Evolutionary conservation across 768 basidiomycete species (phyloP).

Genomic region (Rhodosporidiobolus odoratus): DNA sequence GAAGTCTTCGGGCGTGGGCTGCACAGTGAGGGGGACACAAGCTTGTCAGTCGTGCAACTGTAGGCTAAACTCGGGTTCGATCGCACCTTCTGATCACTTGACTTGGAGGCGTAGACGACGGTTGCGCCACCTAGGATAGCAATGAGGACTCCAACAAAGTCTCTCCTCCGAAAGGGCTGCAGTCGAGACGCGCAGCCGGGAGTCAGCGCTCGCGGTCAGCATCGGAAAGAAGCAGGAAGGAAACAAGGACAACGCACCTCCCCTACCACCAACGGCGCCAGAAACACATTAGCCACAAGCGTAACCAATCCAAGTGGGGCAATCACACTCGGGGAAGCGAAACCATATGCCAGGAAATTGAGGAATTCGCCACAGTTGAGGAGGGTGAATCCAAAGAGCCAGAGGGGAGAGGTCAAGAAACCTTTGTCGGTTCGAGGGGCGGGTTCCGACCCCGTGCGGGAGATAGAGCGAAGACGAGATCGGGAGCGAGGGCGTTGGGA

Average conservation of each 20-base stretch:
- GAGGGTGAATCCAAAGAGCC: conserved; percentile 83
- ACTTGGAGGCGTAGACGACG: conserved; percentile 78
- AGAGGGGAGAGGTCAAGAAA: conserved; percentile 22
- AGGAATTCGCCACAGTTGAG: conserved; percentile 88
- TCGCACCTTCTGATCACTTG: conserved; percentile 57
- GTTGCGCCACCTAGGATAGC: conserved; percentile 85
- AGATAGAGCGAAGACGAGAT: neutral
- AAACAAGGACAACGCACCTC: conserved; percentile 43
- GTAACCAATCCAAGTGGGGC: conserved; percentile 78
- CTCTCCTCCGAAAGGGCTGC: conserved; percentile 70
- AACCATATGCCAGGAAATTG: conserved; percentile 63
- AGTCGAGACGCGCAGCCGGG: no score
- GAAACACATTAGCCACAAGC: conserved; percentile 68
- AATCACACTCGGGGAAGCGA: conserved; percentile 43
- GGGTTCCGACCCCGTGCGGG: neutral
- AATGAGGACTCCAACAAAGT: conserved; percentile 57
- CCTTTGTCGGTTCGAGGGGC: conserved; percentile 32
- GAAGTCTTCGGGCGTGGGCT: conserved; percentile 63
- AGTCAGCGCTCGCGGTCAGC: no score
- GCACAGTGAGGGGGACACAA: neutral
- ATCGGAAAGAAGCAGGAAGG: neutral
- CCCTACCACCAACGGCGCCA: conserved; percentile 76
- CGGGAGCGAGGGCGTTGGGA: no score
- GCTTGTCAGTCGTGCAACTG: neutral
- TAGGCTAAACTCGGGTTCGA: neutral